Conservation (phyloP, 257 asterid species). For the Misopates orontium region DNA sequence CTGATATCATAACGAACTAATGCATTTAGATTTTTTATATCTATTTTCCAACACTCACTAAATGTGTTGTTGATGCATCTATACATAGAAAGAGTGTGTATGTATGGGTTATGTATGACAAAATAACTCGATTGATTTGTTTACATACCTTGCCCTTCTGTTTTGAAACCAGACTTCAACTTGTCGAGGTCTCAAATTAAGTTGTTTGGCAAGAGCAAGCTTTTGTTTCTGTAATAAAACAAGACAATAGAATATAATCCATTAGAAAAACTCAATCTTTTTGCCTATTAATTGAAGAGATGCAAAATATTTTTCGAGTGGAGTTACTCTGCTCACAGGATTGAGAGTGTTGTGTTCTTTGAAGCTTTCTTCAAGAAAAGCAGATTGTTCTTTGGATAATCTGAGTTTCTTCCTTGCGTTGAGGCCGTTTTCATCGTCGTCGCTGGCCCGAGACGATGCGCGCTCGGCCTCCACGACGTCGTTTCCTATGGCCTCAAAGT, state of each 20-base stretch:
- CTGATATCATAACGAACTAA: no score
- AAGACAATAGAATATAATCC: not conserved
- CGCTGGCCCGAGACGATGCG: constrained; percentile 52
- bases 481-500: constrained; percentile 33
- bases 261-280: not conserved
- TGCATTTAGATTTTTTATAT: no score
- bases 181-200: constrained; percentile 78
- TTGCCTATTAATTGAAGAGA: not conserved
- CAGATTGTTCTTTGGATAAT: constrained; percentile 79
- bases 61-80: no score
- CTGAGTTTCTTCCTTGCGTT: constrained; percentile 71
- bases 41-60: no score
- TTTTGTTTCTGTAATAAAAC: constrained; percentile 62
- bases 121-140: not conserved
- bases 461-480: constrained; percentile 55
- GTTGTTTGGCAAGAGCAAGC: constrained; percentile 78
- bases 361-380: constrained; percentile 82
- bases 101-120: no score
- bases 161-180: constrained; percentile 97
- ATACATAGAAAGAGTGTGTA: no score
- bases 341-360: constrained; percentile 77
- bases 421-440: constrained; percentile 68
- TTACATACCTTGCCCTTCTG: constrained; percentile 73
- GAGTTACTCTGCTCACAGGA: constrained; percentile 59
- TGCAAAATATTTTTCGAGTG: not conserved